phyloP scores from a whole-genome alignment of 1,139 yeast species.

The Scheffersomyces quercinus region DNA sequence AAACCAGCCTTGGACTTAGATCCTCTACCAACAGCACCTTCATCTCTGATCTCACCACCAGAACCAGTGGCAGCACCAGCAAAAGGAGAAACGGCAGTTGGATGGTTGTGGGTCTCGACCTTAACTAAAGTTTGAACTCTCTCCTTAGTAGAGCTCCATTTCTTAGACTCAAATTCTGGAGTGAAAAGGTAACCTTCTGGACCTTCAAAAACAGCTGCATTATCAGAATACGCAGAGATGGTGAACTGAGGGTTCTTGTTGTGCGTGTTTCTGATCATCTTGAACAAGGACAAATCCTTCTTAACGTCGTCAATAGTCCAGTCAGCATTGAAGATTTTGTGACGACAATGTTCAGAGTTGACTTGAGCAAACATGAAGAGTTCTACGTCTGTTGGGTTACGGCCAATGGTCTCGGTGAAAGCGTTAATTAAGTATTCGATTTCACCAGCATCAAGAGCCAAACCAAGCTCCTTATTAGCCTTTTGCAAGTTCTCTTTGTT shows the following conservation, averaged over 20 bases:
- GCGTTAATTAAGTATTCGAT: slow-evolving; percentile 84
- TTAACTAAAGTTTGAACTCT: slow-evolving; percentile 86
- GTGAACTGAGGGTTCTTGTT: slow-evolving; percentile 77
- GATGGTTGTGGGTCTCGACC: slow-evolving; percentile 99
- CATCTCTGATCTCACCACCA: slow-evolving; percentile 99
- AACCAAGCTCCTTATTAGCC: slow-evolving; percentile 83
- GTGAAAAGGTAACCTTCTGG: slow-evolving; percentile 71
- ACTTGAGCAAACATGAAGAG: slow-evolving; percentile 99
- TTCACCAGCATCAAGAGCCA: slow-evolving; percentile 92
- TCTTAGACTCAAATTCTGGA: slow-evolving; percentile 71
- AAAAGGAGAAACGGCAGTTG: slow-evolving; percentile 98
- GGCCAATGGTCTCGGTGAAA: slow-evolving; percentile 68
- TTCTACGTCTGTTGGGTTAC: slow-evolving; percentile 98
- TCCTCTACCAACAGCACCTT: slow-evolving; percentile 99
- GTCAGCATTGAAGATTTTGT: slow-evolving; percentile 96
- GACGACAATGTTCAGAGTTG: slow-evolving; percentile 99
- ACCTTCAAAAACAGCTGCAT: slow-evolving; percentile 97
- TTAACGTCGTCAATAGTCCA: slow-evolving; percentile 91
- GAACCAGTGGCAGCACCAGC: slow-evolving; percentile 99
- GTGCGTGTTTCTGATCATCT: slow-evolving; percentile 96
- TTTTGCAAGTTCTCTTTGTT: slow-evolving; percentile 63
- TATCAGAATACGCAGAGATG: slow-evolving; percentile 92
- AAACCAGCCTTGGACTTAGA: slow-evolving; percentile 96
- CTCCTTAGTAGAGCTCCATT: slow-evolving; percentile 77
- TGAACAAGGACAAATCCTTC: slow-evolving; percentile 76